phyloP scores from a whole-genome alignment of 768 basidiomycete genomes.

The Suillus tomentosus region DNA sequence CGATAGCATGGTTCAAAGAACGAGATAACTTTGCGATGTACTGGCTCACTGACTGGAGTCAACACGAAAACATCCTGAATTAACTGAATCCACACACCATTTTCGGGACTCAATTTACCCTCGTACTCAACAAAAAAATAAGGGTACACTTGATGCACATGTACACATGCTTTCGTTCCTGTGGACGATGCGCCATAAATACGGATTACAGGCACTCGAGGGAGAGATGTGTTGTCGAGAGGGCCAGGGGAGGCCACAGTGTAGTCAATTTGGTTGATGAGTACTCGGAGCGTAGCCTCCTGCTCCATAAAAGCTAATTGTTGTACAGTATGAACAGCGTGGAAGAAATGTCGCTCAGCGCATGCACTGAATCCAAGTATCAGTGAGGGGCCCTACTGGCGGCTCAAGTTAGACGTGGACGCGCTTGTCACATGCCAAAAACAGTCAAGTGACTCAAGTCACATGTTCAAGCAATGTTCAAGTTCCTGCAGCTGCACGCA shows the following conservation, averaged over 20 bases:
- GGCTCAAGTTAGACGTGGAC: background rate
- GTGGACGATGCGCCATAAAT: conserved; percentile 83
- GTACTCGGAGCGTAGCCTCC: conserved; percentile 40
- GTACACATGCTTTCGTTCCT: conserved; percentile 80
- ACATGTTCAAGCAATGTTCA: too few relatives aligned
- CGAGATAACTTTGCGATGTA: conserved; percentile 70
- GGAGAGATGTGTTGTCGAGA: conserved; percentile 64
- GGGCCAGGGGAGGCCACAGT: conserved; percentile 54
- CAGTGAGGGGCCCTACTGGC: background rate
- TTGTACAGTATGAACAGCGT: background rate
- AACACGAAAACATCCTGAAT: background rate
- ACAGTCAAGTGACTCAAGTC: too few relatives aligned
- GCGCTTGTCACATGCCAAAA: background rate
- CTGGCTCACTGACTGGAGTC: conserved; percentile 55
- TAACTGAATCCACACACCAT: conserved; percentile 48
- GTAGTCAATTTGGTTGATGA: conserved; percentile 66
- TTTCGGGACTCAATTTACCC: conserved; percentile 60
- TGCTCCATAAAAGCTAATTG: conserved; percentile 7
- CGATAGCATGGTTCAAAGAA: conserved; percentile 86
- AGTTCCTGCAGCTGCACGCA: too few relatives aligned
- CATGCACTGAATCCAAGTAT: background rate
- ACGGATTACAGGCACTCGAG: conserved; percentile 75
- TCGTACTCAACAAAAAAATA: conserved; percentile 90
- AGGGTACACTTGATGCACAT: conserved; percentile 92
- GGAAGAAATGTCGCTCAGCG: background rate